Conservation (phyloP, 2,329 filamentous ascomycete genomes). For the Alternaria novae-zelandiae region DNA sequence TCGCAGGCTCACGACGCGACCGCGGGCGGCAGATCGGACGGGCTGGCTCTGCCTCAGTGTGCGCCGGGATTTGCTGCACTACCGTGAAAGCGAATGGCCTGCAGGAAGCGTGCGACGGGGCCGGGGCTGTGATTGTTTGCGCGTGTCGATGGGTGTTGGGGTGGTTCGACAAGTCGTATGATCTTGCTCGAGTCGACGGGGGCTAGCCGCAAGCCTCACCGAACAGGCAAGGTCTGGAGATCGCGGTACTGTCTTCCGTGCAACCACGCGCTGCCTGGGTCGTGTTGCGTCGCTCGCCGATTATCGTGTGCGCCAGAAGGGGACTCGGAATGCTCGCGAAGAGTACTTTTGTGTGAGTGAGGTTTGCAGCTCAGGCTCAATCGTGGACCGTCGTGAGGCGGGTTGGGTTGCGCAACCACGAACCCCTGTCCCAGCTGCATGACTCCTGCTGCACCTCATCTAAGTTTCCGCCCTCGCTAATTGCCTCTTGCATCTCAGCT, state of each 20-base stretch:
- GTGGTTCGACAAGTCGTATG: slow-evolving; percentile 17
- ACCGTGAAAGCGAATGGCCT: slow-evolving; percentile 3
- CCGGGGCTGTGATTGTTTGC: slow-evolving; percentile 9
- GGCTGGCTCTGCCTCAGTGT: slow-evolving; percentile 5
- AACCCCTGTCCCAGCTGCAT: slow-evolving; percentile 7
- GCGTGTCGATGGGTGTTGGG: slow-evolving; percentile 7
- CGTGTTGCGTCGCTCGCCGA: background rate
- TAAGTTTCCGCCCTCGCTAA: background rate
- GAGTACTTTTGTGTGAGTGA: background rate
- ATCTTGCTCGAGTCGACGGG: slow-evolving; percentile 6
- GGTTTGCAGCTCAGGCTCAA: background rate
- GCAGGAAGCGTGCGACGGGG: slow-evolving; percentile 6
- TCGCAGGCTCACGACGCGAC: slow-evolving; percentile 3
- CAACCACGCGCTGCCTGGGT: background rate
- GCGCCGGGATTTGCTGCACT: slow-evolving; percentile 3
- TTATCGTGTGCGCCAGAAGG: background rate
- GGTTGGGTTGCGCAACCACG: background rate
- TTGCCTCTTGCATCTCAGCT: background rate
- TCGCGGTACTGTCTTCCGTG: background rate
- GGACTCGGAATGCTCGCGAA: background rate
- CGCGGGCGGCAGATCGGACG: slow-evolving; percentile 5
- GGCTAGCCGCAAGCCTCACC: slow-evolving; percentile 2
- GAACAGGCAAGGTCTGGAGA: background rate
- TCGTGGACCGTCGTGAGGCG: background rate
- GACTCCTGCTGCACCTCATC: slow-evolving; percentile 4